Base-by-base conservation (phyloP, 331 rosid genomes). In the Pyracantha coccinea region DNA sequence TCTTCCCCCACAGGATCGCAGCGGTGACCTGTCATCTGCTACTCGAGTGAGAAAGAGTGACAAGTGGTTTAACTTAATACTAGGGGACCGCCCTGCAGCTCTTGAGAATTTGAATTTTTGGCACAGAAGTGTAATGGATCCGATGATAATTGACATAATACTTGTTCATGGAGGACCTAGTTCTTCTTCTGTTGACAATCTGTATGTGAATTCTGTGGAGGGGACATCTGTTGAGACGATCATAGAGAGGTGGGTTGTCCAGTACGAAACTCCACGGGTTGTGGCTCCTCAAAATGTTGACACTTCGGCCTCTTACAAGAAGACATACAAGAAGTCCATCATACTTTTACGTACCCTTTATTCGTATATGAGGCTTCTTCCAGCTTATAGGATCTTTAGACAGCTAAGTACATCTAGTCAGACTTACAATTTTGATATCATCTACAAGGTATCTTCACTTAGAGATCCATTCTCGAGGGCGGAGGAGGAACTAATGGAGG, bases 191-290 rank as follows among this genome's bases (percentile, higher is more conserved):
- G 75, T 72, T 66, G 85, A 81, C 67, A 81, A 81, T 72, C 66
- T 81, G 29, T 71, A 50, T 38, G 33, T 44, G 27, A 63, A 75
- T 58, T 31, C 75, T 0, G 35, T 68, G 55, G 66, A 16, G 5
- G 79, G 79, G 69, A 38, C 64, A 59, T 69, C 88, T 45, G 79
- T 82, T 71, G 98, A 92, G 85, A 90, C 94, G 1, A 88, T 92
- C 58, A 87, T 92, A 74, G 98, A 92, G 88, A 89, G 98, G 85
- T 92, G 98, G 98, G 75, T 84, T 72, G 87, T 92, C 81, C 98
- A 90, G 75, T 90, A 90, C 71, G 95, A 92, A 73, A 72, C 85
- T 75, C 88, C 91, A 10, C 83, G 83, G 74, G 76, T 45, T 45
- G 81, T 77, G 77, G 79, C 85, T 77, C 85, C 86, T 72, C 94